Percentiles rank a stretch among this genome's conserved stretches.
Evolutionary conservation across 495 filamentous ascomycete species (phyloP).

Genomic region (Cercophora scortea): DNA sequence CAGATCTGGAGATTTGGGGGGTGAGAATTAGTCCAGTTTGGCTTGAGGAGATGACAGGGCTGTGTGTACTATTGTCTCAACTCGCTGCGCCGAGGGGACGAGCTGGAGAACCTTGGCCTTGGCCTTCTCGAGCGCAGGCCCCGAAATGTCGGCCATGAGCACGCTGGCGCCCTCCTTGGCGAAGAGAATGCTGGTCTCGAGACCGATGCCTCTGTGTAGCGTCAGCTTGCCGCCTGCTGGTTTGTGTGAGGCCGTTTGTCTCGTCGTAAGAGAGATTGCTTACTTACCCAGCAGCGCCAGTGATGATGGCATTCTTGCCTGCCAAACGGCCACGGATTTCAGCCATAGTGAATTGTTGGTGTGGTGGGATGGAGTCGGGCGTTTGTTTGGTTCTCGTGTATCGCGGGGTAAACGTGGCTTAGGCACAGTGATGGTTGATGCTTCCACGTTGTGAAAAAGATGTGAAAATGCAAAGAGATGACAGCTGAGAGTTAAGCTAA

Average conservation of each 20-base stretch:
- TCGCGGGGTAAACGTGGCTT: too few relatives aligned
- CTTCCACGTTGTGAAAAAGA: too few relatives aligned
- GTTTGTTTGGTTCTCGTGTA: too few relatives aligned
- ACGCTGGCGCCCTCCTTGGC: slow-evolving; percentile 83
- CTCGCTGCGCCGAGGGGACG: slow-evolving; percentile 50
- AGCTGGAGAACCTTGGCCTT: slow-evolving; percentile 63
- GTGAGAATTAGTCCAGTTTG: not conserved
- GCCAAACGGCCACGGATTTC: slow-evolving; percentile 50
- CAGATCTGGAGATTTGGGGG: slow-evolving; percentile 30
- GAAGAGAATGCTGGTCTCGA: slow-evolving; percentile 91
- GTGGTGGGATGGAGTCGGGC: too few relatives aligned
- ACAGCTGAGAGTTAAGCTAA: not conserved
- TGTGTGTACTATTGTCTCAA: slow-evolving; percentile 48
- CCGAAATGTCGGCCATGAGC: slow-evolving; percentile 77
- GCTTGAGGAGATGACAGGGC: not conserved
- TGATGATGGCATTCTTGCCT: slow-evolving; percentile 92
- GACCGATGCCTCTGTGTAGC: slow-evolving; percentile 72
- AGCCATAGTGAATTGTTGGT: too few relatives aligned
- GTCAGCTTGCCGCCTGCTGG: not conserved
- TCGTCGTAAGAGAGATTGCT: not conserved
- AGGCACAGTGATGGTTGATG: too few relatives aligned
- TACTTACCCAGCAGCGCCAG: slow-evolving; percentile 82
- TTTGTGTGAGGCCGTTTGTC: not conserved
- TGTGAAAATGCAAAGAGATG: too few relatives aligned
- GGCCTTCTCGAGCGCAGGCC: slow-evolving; percentile 46